Base-by-base conservation (phyloP, 1,284 basidiomycete species). In the Agroathelia rolfsii region DNA sequence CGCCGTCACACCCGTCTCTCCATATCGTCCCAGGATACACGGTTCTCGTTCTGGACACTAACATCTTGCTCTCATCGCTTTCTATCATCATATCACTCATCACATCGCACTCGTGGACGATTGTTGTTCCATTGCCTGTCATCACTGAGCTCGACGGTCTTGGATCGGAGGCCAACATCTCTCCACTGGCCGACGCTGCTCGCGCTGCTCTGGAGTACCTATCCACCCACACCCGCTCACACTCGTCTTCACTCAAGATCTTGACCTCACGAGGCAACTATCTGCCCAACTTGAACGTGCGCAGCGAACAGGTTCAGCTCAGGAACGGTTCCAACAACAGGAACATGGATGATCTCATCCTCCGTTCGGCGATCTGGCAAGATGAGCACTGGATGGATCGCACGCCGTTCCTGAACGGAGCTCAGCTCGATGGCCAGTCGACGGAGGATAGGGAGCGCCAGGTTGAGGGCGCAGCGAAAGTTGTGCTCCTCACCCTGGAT, bases 201-300 rank as follows among this genome's bases (percentile, higher is more conserved):
- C 60, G 65, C 18, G 61, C 66, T 10, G 86, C 90, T 0, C 64
- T 95, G 34, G 45, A 63, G 0, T 93, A 88, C 48, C 70, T 96
- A 44, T 76, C 74, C 11, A 61, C 69, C n/a, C 78, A 78, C 42
- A 61, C 96, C 39, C 81, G 81, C 31, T 69, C 77, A 4, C 81
- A 88, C 45, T 58, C 77, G 1, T 62, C 66, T 3, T 82, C 77
- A 10, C 74, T 97, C 57, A 96, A 97, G 60, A 80, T 97, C 7
- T 90, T 93, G 57, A 98, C 95, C 0, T 85, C 83, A 10, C 81
- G 82, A 40, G 94, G 94, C 44, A 98, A 97, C 54, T 97, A 96
- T 53, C 68, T 98, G 2, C 68, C 72, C 2, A 84, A 83, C 32
- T 68, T 98, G 21, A 79, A 62, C 44, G 76, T 97, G 24, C 76